Evolutionary conservation across 2,329 filamentous ascomycete species (phyloP).

Genomic region (Rachicladosporium sp.): DNA sequence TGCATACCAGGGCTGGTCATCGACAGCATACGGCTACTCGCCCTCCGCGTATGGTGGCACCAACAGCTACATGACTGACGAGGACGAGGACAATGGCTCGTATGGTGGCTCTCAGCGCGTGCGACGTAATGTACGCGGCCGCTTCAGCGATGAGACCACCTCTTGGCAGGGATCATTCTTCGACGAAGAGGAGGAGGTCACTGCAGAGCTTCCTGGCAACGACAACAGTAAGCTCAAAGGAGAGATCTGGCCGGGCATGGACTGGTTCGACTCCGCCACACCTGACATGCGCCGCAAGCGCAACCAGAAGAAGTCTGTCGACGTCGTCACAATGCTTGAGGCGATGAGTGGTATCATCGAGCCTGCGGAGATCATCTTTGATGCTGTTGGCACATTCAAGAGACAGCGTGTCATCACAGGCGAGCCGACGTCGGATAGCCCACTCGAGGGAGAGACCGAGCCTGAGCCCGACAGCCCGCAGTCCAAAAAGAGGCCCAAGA

Average conservation of each 20-base stretch:
- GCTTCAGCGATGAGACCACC: constrained; percentile 11
- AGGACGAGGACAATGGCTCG: constrained; percentile 7
- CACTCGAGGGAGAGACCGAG: constrained; percentile 21
- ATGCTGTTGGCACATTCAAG: constrained; percentile 29
- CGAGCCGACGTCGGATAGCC: constrained; percentile 23
- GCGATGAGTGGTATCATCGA: constrained; percentile 51
- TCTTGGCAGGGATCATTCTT: constrained; percentile 8
- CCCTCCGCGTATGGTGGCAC: constrained; percentile 14
- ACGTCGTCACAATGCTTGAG: constrained; percentile 55
- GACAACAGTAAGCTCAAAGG: constrained; percentile 51
- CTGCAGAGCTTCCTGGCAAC: constrained; percentile 5
- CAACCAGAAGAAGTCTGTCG: constrained; percentile 67
- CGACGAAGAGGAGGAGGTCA: constrained; percentile 22
- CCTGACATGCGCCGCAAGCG: constrained; percentile 59
- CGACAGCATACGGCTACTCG: constrained; percentile 6
- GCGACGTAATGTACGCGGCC: constrained; percentile 3
- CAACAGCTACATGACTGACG: constrained; percentile 8
- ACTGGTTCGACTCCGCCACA: constrained; percentile 68
- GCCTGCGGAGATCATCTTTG: constrained; percentile 53
- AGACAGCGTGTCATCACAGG: constrained; percentile 34
- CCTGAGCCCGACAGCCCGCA: constrained; percentile 16
- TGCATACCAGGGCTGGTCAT: constrained; percentile 27
- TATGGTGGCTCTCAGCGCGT: constrained; percentile 2
- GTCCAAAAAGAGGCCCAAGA: constrained; percentile 7
- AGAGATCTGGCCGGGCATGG: constrained; percentile 65